Conservation (phyloP, 257 asterid species). For the Datura wrightii region DNA sequence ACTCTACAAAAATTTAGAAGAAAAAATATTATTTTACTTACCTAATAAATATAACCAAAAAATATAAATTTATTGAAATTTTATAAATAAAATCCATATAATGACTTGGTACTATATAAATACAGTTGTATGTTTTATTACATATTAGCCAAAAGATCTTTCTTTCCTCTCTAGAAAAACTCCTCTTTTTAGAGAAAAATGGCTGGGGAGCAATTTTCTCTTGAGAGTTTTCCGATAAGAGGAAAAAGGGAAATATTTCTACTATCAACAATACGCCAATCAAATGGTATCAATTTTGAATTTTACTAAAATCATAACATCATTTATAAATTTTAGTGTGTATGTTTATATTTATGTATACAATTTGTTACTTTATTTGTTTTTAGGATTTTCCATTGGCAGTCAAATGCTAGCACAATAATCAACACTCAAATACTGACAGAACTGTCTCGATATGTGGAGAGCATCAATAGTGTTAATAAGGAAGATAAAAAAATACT, state of each 20-base stretch:
- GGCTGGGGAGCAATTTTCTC: too few relatives aligned
- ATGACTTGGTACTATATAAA: too few relatives aligned
- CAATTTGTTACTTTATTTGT: slow-evolving; percentile 6
- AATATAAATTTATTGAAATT: too few relatives aligned
- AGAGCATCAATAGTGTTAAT: slow-evolving; percentile 81
- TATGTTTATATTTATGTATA: background rate
- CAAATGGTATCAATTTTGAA: background rate
- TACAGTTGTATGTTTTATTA: too few relatives aligned
- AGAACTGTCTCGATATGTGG: slow-evolving; percentile 87
- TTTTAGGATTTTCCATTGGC: slow-evolving; percentile 91
- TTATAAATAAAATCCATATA: too few relatives aligned
- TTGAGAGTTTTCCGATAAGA: too few relatives aligned
- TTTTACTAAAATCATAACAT: background rate
- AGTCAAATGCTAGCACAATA: slow-evolving; percentile 83
- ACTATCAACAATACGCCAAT: background rate
- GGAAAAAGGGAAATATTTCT: too few relatives aligned
- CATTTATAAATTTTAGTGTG: background rate
- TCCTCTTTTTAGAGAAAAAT: too few relatives aligned
- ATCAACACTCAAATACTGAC: slow-evolving; percentile 84
- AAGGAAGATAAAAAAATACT: slow-evolving; percentile 87
- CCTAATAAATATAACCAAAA: too few relatives aligned
- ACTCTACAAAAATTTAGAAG: background rate
- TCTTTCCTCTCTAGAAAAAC: too few relatives aligned
- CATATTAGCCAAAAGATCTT: too few relatives aligned
- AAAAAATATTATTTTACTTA: too few relatives aligned